Conservation (phyloP, 495 filamentous ascomycete species). For the Pyronema omphalodes region DNA sequence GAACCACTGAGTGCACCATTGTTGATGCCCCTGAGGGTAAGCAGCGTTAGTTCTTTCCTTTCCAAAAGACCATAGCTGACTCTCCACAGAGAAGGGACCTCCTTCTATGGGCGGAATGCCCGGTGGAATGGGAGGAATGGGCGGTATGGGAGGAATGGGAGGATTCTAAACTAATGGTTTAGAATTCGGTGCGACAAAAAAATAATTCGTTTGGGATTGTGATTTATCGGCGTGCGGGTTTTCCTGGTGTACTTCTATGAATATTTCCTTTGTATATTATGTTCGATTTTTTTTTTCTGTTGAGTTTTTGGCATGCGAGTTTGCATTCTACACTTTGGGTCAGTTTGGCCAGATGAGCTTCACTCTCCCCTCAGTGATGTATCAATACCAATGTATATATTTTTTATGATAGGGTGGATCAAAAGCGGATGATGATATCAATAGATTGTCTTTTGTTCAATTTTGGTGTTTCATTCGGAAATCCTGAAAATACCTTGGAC, state of each 20-base stretch:
- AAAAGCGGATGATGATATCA: background rate
- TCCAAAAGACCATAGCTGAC: conserved; percentile 19
- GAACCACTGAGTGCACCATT: conserved; percentile 94
- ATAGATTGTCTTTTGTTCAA: background rate
- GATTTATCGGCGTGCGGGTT: background rate
- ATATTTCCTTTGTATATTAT: background rate
- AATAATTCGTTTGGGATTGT: background rate
- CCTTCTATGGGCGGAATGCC: conserved; percentile 33
- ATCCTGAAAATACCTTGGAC: no score
- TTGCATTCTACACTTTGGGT: background rate
- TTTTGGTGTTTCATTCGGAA: no score
- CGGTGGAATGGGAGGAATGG: conserved; percentile 48
- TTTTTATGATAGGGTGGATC: background rate
- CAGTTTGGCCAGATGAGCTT: background rate
- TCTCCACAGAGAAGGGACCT: conserved; percentile 1
- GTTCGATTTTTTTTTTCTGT: background rate
- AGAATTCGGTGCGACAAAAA: background rate
- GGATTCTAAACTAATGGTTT: conserved; percentile 19
- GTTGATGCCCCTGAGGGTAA: conserved; percentile 93
- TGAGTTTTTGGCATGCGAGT: background rate
- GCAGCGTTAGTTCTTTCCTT: conserved; percentile 20
- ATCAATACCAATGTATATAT: background rate
- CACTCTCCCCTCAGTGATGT: background rate
- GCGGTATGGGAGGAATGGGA: conserved; percentile 50
- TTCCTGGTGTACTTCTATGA: background rate